Conservation (phyloP, 371 early-diverging fungal species). For the Rhizopus microsporus region DNA sequence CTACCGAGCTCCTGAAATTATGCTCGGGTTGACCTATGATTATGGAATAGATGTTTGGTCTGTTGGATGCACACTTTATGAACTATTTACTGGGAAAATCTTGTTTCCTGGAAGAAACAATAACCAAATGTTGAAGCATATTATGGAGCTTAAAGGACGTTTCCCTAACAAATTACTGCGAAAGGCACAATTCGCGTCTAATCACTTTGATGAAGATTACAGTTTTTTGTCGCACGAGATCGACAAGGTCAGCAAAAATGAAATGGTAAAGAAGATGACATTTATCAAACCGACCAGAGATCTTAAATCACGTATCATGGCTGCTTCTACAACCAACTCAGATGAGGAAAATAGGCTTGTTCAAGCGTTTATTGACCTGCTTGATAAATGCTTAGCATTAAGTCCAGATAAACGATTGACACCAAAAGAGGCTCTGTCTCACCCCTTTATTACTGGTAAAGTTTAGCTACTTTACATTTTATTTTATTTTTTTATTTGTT, state of each 20-base stretch:
- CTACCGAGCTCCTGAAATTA: constrained; percentile 99
- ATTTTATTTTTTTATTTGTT: background rate
- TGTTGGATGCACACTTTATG: constrained; percentile 97
- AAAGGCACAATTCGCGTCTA: constrained; percentile 74
- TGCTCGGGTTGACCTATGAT: constrained; percentile 90
- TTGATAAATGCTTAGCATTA: constrained; percentile 83
- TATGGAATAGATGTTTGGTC: constrained; percentile 97
- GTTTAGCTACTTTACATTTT: constrained; percentile 1
- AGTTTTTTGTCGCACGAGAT: constrained; percentile 66
- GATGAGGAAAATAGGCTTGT: constrained; percentile 56
- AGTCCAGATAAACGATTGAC: constrained; percentile 92
- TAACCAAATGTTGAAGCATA: constrained; percentile 93
- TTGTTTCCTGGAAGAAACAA: constrained; percentile 93
- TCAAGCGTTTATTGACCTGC: constrained; percentile 74
- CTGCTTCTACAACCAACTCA: constrained; percentile 44
- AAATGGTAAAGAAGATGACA: constrained; percentile 64
- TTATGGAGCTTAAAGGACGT: constrained; percentile 93
- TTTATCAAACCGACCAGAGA: constrained; percentile 72
- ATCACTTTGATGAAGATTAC: constrained; percentile 86
- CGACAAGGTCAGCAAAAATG: constrained; percentile 74
- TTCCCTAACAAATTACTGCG: constrained; percentile 83
- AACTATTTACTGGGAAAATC: constrained; percentile 93
- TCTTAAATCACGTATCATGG: constrained; percentile 67
- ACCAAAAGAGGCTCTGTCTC: constrained; percentile 89
- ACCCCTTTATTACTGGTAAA: constrained; percentile 82